Evolutionary conservation across 176 grass and related monocot genomes (phyloP), one percentile per base, ranked within the genome.

Genomic region (Musa schizocarpa): DNA sequence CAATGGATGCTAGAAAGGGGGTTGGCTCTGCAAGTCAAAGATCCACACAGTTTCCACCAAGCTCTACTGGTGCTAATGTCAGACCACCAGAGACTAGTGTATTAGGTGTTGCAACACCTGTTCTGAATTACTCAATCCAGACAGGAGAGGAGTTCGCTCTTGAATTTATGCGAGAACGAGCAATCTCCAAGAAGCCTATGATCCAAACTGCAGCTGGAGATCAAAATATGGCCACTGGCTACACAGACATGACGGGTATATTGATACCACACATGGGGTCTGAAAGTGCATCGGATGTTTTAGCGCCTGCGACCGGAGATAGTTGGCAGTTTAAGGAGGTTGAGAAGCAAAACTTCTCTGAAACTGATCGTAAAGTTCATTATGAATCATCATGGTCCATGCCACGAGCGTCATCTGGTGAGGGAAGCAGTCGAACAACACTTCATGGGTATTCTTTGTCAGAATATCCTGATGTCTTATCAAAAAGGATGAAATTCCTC

Each of bases 41-140:
- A 54, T 52, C 78, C 7, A 73, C 56, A 53, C 84, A 82, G 48
- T 82, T 59, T 61, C 68, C 84, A 11, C 78, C 87, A 75, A 83
- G 70, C 11, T 76, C 87, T 13, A 19, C 82, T 9, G 61, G 72
- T 34, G 27, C 69, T 50, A 85, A 57, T 79, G 81, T 83, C 73
- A 78, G 74, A 19, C 50, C 80, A 43, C 80, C 80, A 65, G 84
- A 87, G 21, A 78, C 76, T 61, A 72, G 71, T 77, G 69, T 53
- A 11, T 80, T 80, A 43, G 71, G 75, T 61, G 52, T 66, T 17
- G 11, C 48, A 64, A 87, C 80, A 74, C 91, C 96, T 77, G 96
- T 94, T 1, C 88, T 99, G 65, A 99, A 99, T 73, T 99, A 85
- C 75, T 99, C 96, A 63, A 99, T 99, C 79, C 93, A 97, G 78